Evolutionary conservation across 345 rosid species (phyloP).

Genomic region (Crucihimalaya himalaica): DNA sequence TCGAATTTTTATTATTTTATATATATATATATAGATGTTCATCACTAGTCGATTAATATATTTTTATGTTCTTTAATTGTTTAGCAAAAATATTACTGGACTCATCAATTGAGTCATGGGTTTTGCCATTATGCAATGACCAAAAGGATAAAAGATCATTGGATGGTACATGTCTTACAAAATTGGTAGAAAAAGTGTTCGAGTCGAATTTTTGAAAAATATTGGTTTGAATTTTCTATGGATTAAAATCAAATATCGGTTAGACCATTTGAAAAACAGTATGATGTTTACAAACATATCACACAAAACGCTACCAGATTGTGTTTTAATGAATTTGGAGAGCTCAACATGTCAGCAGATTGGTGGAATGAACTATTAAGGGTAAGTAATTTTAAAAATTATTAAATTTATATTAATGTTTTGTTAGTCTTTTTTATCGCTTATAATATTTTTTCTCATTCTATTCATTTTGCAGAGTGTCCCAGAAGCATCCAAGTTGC

Average conservation of each 20-base stretch:
- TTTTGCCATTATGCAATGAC: background rate
- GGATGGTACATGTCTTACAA: background rate
- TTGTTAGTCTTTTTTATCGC: no score
- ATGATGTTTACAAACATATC: background rate
- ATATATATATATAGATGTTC: no score
- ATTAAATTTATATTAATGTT: no score
- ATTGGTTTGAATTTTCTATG: background rate
- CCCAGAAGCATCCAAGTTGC: no score
- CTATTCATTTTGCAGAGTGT: no score
- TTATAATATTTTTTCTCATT: no score
- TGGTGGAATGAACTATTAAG: no score
- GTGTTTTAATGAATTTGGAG: background rate
- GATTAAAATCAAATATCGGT: background rate
- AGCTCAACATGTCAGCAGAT: background rate
- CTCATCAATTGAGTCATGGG: background rate
- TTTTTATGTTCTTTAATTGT: no score
- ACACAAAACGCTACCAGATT: background rate
- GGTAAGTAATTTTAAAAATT: no score
- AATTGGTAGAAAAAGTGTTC: background rate
- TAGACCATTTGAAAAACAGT: constrained; percentile 2
- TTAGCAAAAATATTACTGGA: no score
- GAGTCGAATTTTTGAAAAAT: background rate
- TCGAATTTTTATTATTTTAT: no score
- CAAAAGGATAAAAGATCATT: background rate
- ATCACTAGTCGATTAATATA: no score